Evolutionary conservation across 768 basidiomycete species (phyloP).

Genomic region (Infundibulicybe gibba): DNA sequence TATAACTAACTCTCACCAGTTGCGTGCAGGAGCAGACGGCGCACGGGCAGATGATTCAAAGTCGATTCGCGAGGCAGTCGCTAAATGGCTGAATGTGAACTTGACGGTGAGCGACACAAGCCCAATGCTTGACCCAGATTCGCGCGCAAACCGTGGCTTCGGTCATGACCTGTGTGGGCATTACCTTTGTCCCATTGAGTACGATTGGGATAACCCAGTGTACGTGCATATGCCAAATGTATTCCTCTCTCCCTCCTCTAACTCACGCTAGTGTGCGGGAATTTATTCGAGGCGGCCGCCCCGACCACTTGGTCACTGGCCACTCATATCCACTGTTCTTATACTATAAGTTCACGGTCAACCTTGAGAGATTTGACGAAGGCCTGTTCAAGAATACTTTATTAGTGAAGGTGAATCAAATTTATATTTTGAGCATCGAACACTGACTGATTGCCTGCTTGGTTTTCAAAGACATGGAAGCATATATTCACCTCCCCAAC

Average conservation of each 20-base stretch:
- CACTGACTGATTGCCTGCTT: not conserved
- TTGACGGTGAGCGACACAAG: not conserved
- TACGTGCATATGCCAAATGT: constrained; percentile 1
- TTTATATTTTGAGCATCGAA: not conserved
- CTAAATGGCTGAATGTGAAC: constrained; percentile 4
- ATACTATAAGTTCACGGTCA: not conserved
- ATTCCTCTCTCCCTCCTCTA: not conserved
- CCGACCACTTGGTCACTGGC: constrained; percentile 5
- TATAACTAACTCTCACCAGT: not conserved
- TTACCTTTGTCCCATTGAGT: constrained; percentile 14
- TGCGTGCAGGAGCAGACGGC: not conserved
- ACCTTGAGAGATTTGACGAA: constrained; percentile 2
- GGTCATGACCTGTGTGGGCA: constrained; percentile 10
- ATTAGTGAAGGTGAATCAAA: constrained; percentile 7
- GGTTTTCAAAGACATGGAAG: not conserved
- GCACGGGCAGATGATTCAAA: constrained; percentile 9
- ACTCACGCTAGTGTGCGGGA: not conserved
- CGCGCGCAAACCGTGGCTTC: constrained; percentile 11
- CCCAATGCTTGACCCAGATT: not conserved
- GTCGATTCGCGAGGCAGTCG: constrained; percentile 3
- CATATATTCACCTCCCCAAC: constrained; percentile 11
- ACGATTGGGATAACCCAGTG: constrained; percentile 12
- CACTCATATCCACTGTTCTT: constrained; percentile 9
- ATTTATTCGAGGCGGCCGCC: constrained; percentile 7
- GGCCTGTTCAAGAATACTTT: constrained; percentile 7